These are phyloP conservation scores for Sugiyamaella novakii DNA, from an alignment of 1,139 yeast genomes.

Conservation along the genomic window DNA sequence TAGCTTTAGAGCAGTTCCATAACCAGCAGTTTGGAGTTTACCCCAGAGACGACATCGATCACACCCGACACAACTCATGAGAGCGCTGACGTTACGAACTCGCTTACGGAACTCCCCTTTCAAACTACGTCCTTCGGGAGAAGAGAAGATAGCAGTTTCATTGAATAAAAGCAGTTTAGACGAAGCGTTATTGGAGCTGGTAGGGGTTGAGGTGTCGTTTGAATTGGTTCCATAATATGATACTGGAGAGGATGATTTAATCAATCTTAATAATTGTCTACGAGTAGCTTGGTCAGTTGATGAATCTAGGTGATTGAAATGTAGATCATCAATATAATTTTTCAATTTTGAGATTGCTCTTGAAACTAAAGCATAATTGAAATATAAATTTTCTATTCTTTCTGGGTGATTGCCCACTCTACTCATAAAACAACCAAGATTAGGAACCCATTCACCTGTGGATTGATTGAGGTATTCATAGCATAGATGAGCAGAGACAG, in stretches of 20 bases:
- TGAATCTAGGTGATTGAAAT: conserved; percentile 51
- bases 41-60: conserved; percentile 99
- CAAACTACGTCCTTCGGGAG: conserved; percentile 52
- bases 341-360: conserved; percentile 73
- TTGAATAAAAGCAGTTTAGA: conserved; percentile 45
- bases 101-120: conserved; percentile 82
- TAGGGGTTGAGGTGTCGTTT: conserved; percentile 43
- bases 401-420: conserved; percentile 91
- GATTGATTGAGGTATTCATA: conserved; percentile 77
- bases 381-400: conserved; percentile 82
- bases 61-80: conserved; percentile 98
- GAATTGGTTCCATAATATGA: conserved; percentile 35
- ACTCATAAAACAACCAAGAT: conserved; percentile 77
- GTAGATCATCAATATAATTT: conserved; percentile 51
- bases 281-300: conserved; percentile 55
- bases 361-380: conserved; percentile 86
- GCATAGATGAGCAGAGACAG: conserved; percentile 90
- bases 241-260: conserved; percentile 44
- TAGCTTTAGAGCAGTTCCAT: conserved; percentile 92
- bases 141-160: conserved; percentile 54
- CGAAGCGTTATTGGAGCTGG: conserved; percentile 27
- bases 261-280: conserved; percentile 42
- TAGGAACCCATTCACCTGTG: conserved; percentile 81
- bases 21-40: conserved; percentile 93
- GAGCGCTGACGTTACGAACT: conserved; percentile 84